Conservation (phyloP, 352 stramenopile species). For the Phytophthora cajani region DNA sequence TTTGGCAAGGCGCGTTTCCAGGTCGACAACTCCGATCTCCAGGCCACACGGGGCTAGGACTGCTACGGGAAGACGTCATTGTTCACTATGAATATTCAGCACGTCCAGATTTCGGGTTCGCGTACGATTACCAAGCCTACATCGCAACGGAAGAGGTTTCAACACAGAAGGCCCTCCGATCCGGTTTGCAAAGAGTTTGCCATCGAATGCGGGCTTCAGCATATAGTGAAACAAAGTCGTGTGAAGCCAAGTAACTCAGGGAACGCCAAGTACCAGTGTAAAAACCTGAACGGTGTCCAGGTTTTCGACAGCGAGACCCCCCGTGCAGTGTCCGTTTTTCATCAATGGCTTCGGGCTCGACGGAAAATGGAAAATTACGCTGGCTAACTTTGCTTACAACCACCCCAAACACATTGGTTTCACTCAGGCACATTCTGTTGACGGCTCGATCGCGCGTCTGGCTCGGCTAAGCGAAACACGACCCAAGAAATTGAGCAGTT, state of each 20-base stretch:
- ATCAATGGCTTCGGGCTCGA: conserved; percentile 6
- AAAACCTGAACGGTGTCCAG: conserved; percentile 4
- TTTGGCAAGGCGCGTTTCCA: not conserved
- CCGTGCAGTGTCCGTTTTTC: conserved; percentile 12
- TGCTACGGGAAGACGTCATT: not conserved
- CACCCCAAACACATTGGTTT: conserved; percentile 4
- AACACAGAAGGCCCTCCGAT: not conserved
- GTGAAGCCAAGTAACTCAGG: conserved; percentile 10
- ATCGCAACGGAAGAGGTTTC: not conserved
- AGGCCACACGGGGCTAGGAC: not conserved
- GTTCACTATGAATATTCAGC: not conserved
- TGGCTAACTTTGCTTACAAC: conserved; percentile 11
- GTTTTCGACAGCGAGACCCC: not conserved
- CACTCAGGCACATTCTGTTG: not conserved
- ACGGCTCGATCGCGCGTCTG: not conserved
- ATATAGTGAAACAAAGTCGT: conserved; percentile 7
- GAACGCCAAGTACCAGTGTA: conserved; percentile 12
- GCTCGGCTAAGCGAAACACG: not conserved
- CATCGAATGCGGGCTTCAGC: not conserved
- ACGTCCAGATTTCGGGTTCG: not conserved
- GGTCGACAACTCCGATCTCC: not conserved
- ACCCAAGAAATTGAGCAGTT: not conserved
- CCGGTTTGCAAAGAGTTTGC: conserved; percentile 5
- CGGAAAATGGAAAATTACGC: conserved; percentile 5
- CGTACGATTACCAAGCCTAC: not conserved